These are phyloP conservation scores for Boletus vinaceobasis DNA, from an alignment of 768 basidiomycete genomes.

Conservation along the genomic window DNA sequence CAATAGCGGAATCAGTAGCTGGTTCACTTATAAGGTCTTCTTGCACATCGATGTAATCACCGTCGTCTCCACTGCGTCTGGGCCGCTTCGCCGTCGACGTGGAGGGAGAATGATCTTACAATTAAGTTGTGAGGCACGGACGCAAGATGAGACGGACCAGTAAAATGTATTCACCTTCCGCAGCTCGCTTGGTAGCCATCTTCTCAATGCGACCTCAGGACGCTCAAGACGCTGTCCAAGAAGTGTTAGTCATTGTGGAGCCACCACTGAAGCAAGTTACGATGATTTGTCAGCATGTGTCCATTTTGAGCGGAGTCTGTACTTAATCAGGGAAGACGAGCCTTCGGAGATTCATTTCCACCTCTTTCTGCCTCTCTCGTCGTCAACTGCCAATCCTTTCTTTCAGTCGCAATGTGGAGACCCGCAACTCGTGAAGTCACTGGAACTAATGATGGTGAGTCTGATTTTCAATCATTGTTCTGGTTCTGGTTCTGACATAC, in stretches of 20 bases:
- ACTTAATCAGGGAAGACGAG: slow-evolving; percentile 18
- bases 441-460: slow-evolving; percentile 87
- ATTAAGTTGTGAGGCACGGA: neutral
- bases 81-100: slow-evolving; percentile 36
- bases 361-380: slow-evolving; percentile 19
- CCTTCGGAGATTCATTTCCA: slow-evolving; percentile 35
- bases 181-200: slow-evolving; percentile 40
- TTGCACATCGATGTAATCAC: slow-evolving; percentile 58
- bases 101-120: slow-evolving; percentile 20
- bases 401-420: slow-evolving; percentile 69
- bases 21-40: slow-evolving; percentile 46
- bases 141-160: neutral
- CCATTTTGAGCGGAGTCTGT: slow-evolving; percentile 34
- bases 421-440: slow-evolving; percentile 87
- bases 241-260: slow-evolving; percentile 5
- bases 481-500: slow-evolving; percentile 14
- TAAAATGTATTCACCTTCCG: slow-evolving; percentile 33
- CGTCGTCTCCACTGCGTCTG: slow-evolving; percentile 45
- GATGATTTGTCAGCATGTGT: slow-evolving; percentile 25
- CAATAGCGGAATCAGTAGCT: slow-evolving; percentile 37
- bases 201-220: neutral
- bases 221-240: neutral
- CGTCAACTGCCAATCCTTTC: slow-evolving; percentile 19
- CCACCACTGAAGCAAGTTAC: neutral
- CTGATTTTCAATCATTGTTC: neutral